Conservation (phyloP, 1,284 basidiomycete genomes). For the Heterobasidion occidentale region DNA sequence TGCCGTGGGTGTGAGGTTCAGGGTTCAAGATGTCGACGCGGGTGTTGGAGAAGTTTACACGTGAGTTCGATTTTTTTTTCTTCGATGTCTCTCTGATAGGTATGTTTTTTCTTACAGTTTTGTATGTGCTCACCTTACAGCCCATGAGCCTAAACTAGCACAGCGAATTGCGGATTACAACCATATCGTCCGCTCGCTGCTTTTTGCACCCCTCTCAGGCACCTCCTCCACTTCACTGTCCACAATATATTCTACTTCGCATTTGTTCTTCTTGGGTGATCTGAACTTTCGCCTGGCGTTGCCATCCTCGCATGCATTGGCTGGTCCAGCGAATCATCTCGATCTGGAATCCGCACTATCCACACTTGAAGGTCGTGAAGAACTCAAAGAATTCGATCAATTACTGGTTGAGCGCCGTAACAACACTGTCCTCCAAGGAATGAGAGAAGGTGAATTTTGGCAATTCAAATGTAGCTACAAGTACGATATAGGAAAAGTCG, state of each 20-base stretch:
- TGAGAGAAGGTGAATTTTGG: slow-evolving; percentile 81
- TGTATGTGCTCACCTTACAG: slow-evolving; percentile 86
- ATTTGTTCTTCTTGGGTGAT: slow-evolving; percentile 84
- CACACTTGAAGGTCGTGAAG: slow-evolving; percentile 47
- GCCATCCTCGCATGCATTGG: slow-evolving; percentile 41
- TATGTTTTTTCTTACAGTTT: slow-evolving; percentile 49
- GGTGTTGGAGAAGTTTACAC: slow-evolving; percentile 71
- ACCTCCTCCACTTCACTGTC: slow-evolving; percentile 32
- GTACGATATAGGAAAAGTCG: slow-evolving; percentile 70
- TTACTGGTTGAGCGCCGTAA: slow-evolving; percentile 56
- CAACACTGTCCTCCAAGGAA: slow-evolving; percentile 59
- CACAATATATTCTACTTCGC: slow-evolving; percentile 75
- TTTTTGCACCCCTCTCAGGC: slow-evolving; percentile 59
- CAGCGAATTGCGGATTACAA: slow-evolving; percentile 77
- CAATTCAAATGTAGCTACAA: slow-evolving; percentile 89
- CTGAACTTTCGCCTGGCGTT: slow-evolving; percentile 80
- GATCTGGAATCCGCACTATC: slow-evolving; percentile 35
- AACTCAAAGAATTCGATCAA: slow-evolving; percentile 75
- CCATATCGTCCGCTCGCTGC: slow-evolving; percentile 74
- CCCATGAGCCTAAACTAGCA: slow-evolving; percentile 70
- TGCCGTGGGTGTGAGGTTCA: slow-evolving; percentile 84
- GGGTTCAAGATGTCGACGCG: slow-evolving; percentile 49
- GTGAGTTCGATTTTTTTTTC: slow-evolving; percentile 37
- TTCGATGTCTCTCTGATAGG: slow-evolving; percentile 3
- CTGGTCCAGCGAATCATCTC: slow-evolving; percentile 18